Conservation (phyloP, 371 early-diverging fungal genomes). For the Rhizopus delemar region DNA sequence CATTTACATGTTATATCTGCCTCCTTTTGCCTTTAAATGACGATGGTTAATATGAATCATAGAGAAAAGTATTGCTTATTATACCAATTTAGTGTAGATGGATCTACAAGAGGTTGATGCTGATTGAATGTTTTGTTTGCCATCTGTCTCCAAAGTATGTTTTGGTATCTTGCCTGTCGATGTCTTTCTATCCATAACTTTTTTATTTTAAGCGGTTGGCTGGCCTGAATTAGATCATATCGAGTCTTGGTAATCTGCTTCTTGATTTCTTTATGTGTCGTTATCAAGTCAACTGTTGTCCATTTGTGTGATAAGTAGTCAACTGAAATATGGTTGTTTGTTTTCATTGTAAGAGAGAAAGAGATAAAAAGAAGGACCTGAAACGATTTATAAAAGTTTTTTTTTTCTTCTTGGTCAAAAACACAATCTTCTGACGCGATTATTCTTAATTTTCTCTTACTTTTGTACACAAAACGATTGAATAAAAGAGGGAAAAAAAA, state of each 20-base stretch:
- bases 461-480: neutral
- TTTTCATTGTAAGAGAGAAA: conserved; percentile 9
- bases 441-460: neutral
- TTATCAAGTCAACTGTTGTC: conserved; percentile 34
- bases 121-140: conserved; percentile 28
- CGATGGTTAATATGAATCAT: neutral
- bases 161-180: conserved; percentile 34
- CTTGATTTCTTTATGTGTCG: conserved; percentile 31
- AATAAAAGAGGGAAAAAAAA: no score
- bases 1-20: conserved; percentile 38
- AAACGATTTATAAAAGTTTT: neutral
- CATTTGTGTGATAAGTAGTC: conserved; percentile 52
- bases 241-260: conserved; percentile 26
- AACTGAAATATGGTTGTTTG: conserved; percentile 40
- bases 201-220: conserved; percentile 17
- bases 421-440: conserved; percentile 20
- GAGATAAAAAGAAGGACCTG: neutral
- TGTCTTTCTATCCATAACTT: conserved; percentile 27
- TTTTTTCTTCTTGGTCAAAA: conserved; percentile 13
- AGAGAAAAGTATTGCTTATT: conserved; percentile 1
- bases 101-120: conserved; percentile 32
- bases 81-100: conserved; percentile 44
- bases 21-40: conserved; percentile 37
- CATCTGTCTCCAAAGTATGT: conserved; percentile 49
- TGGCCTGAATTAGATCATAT: conserved; percentile 11